Percentiles rank a stretch among this genome's conserved stretches.
phyloP scores from a whole-genome alignment of 1,284 basidiomycete species.

The Malassezia yamatoensis region DNA sequence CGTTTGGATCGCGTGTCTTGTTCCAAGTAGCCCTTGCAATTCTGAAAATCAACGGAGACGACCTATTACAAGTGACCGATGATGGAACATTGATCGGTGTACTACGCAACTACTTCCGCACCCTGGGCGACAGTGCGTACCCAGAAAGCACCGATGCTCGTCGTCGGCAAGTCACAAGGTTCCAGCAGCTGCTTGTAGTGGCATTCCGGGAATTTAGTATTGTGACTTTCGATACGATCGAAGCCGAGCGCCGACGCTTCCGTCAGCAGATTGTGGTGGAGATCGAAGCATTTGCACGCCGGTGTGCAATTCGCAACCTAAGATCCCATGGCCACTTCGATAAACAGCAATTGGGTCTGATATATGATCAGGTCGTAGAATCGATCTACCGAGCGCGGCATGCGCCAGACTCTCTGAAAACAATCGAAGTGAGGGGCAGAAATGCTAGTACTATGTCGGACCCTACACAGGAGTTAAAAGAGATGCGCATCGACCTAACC shows the following conservation, averaged over 20 bases:
- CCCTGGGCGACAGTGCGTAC: conserved; percentile 87
- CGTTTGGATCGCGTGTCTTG: conserved; percentile 94
- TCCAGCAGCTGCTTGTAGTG: conserved; percentile 70
- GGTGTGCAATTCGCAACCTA: conserved; percentile 83
- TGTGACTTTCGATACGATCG: conserved; percentile 91
- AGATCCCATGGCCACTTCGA: conserved; percentile 68
- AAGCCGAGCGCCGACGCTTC: conserved; percentile 72
- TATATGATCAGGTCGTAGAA: conserved; percentile 46
- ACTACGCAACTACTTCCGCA: conserved; percentile 68
- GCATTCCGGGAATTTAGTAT: conserved; percentile 73
- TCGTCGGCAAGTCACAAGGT: conserved; percentile 85
- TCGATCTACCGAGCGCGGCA: conserved; percentile 43
- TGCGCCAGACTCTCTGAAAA: conserved; percentile 22
- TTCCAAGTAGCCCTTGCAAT: conserved; percentile 94
- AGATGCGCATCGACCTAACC: conserved; percentile 71
- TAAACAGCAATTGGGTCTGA: conserved; percentile 65
- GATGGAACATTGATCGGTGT: conserved; percentile 83
- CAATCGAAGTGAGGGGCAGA: conserved; percentile 12
- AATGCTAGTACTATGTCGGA: conserved; percentile 12
- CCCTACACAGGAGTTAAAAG: conserved; percentile 49
- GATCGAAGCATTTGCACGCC: conserved; percentile 90
- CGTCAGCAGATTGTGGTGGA: conserved; percentile 81
- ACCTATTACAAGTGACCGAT: conserved; percentile 85
- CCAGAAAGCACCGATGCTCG: conserved; percentile 78
- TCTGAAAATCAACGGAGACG: conserved; percentile 93